A percentile compares a stretch with the other conserved stretches of the same genome.
phyloP scores from a whole-genome alignment of 2,329 filamentous ascomycete genomes.

The Fusarium avenaceum region DNA sequence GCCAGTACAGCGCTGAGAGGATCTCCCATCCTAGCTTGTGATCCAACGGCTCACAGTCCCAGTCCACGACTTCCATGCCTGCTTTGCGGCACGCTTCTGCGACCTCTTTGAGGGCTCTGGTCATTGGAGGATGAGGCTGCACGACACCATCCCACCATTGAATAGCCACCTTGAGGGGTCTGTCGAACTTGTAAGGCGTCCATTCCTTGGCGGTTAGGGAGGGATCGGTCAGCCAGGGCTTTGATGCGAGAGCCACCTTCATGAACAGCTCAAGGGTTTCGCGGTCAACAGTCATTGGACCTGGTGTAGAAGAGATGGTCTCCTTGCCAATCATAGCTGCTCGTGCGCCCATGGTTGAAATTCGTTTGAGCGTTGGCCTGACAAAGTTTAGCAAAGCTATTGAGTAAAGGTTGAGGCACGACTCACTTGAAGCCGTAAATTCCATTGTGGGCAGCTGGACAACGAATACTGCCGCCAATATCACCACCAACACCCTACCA shows the following conservation, averaged over 20 bases:
- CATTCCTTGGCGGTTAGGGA: conserved; percentile 52
- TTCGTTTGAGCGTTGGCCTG: conserved; percentile 52
- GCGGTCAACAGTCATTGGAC: conserved; percentile 54
- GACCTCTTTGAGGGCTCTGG: conserved; percentile 67
- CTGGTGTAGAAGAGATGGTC: conserved; percentile 51
- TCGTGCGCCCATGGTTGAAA: conserved; percentile 48
- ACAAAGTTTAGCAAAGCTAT: neutral
- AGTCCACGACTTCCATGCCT: conserved; percentile 68
- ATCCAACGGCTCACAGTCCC: conserved; percentile 64
- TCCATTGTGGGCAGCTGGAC: conserved; percentile 55
- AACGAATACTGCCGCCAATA: conserved; percentile 58
- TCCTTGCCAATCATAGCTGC: conserved; percentile 54
- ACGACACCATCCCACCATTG: conserved; percentile 72
- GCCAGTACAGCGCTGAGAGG: conserved; percentile 64
- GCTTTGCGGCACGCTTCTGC: conserved; percentile 63
- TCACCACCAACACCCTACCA: conserved; percentile 57
- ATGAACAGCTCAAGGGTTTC: conserved; percentile 55
- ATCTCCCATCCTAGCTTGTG: conserved; percentile 66
- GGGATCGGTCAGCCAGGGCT: conserved; percentile 55
- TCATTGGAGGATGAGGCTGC: conserved; percentile 70
- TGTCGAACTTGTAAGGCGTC: conserved; percentile 52
- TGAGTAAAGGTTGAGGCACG: accelerated
- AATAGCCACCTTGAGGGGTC: conserved; percentile 71
- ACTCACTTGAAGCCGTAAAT: conserved; percentile 54
- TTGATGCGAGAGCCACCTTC: conserved; percentile 49